Evolutionary conservation across 2,329 filamentous ascomycete genomes (phyloP).

Genomic region (Diplodia mutila): DNA sequence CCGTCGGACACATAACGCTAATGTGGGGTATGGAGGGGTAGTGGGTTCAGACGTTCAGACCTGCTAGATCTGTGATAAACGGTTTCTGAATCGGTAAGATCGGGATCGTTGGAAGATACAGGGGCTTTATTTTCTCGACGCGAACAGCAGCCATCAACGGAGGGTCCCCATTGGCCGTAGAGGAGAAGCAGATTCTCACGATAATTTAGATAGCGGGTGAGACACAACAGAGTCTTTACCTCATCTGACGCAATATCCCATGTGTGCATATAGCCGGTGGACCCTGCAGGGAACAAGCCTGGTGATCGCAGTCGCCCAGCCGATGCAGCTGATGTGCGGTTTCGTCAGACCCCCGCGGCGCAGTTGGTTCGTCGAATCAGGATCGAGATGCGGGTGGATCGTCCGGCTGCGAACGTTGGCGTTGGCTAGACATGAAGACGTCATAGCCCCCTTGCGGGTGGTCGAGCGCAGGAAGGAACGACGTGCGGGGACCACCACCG

Average conservation of each 20-base stretch:
- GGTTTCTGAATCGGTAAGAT: too few species aligned
- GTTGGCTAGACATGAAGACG: constrained; percentile 18
- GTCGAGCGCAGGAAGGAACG: neutral
- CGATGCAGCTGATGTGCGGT: constrained; percentile 9
- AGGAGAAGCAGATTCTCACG: neutral
- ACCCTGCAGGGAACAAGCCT: constrained; percentile 14
- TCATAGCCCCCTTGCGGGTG: constrained; percentile 4
- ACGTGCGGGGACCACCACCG: neutral
- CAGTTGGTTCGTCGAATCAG: constrained; percentile 28
- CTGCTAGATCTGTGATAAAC: too few species aligned
- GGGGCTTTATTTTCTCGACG: neutral
- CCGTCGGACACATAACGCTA: too few species aligned
- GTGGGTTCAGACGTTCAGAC: too few species aligned
- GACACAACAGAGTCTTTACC: neutral
- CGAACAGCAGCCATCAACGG: neutral
- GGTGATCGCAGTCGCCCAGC: neutral
- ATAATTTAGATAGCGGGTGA: neutral
- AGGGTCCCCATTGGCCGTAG: neutral
- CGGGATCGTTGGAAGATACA: too few species aligned
- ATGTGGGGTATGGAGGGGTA: too few species aligned
- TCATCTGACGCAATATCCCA: constrained; percentile 2
- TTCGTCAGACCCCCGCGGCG: constrained; percentile 13
- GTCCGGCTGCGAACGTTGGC: constrained; percentile 28
- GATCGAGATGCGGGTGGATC: constrained; percentile 36
- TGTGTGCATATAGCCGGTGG: neutral